Evolutionary conservation across 306 rosid genomes (phyloP).

Genomic region (Carpinus viminea): DNA sequence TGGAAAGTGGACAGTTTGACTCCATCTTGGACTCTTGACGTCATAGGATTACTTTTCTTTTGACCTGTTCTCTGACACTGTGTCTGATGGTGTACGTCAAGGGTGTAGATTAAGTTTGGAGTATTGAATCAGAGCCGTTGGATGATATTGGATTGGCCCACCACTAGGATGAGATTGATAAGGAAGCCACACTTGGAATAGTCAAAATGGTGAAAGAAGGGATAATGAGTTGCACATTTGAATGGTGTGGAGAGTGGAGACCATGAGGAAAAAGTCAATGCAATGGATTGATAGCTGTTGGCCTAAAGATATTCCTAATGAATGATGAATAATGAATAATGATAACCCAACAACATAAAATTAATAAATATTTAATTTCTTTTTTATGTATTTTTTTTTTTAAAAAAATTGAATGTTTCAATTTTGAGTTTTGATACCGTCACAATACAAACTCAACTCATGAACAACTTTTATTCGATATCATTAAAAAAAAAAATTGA

Average conservation of each 20-base stretch:
- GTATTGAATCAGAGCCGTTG: background rate
- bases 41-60: background rate
- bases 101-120: background rate
- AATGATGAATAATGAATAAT: no score
- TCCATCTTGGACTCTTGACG: background rate
- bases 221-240: background rate
- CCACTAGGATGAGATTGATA: background rate
- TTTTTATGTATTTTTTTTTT: no score
- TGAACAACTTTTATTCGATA: no score
- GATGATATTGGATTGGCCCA: no score
- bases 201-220: background rate
- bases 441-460: no score
- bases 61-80: no score
- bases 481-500: no score
- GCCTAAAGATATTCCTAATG: background rate
- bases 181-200: background rate
- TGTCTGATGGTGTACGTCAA: background rate
- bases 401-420: no score
- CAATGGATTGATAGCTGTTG: background rate
- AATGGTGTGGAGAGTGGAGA: no score
- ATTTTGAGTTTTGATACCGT: no score
- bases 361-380: no score
- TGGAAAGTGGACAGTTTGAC: conserved; percentile 4
- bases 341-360: no score
- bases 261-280: background rate